Evolutionary conservation across 495 filamentous ascomycete genomes (phyloP), one percentile per base, ranked within the genome.

Genomic region (Penicillium crystallinum): DNA sequence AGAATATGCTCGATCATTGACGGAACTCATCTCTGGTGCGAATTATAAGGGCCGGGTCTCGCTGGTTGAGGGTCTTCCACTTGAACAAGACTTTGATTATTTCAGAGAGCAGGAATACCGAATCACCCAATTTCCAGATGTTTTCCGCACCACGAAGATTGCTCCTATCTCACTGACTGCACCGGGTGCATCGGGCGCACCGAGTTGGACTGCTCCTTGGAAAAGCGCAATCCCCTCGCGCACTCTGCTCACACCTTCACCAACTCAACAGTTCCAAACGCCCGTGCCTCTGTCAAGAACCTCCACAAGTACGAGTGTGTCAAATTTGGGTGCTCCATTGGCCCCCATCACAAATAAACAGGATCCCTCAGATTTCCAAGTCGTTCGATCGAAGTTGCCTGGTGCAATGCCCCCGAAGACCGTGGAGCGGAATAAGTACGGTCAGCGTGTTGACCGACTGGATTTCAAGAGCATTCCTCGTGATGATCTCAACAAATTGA

Each of bases 11-110:
- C 76, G 81, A 1, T 78, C 86, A 49, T 68, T 96, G n/a, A 82
- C 89, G 54, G 64, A 69, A 22, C 74, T 84, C 35, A 66, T 81
- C 42, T 70, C 71, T 36, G 79, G 84, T 44, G 69, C 71, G 4
- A 65, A 76, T 33, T 75, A 78, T 29, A 71, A 74, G 12, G 70
- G 76, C n/a, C 77, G 80, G 5, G 75, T 95, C 29, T 87, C 84
- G 3, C 70, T 96, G 11, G 66, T 96, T 22, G 87, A 93, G 69
- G 89, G 89, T 12, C 70, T 79, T 37, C 82, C 88, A 6, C 85
- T 88, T 18, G 85, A 84, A 29, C 77, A 78, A 38, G 84, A 89
- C 52, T 70, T 95, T 34, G 71, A 71, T 15, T 54, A 57, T 9
- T 58, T 84, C 6, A 72, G 46, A 72, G 18, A 75, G 71, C 11